Conservation (phyloP, 1,284 basidiomycete genomes). For the Naganishia liquefaciens region DNA sequence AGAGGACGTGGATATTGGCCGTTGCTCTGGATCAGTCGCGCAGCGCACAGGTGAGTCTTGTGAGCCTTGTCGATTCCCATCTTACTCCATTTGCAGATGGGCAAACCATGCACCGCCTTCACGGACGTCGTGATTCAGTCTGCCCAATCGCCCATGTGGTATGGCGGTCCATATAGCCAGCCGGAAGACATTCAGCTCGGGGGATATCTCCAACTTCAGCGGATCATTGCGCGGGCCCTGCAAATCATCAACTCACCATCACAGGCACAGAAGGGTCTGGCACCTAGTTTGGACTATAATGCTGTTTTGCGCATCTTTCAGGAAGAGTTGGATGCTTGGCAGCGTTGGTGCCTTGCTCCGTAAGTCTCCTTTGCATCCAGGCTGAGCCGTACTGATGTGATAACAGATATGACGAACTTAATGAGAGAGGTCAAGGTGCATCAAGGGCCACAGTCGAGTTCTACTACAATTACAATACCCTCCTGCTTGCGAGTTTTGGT, state of each 20-base stretch:
- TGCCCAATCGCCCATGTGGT: constrained; percentile 66
- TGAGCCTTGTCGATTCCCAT: constrained; percentile 43
- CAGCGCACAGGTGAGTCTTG: constrained; percentile 87
- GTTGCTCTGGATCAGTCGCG: constrained; percentile 86
- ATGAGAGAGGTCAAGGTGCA: constrained; percentile 5
- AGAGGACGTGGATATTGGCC: constrained; percentile 90
- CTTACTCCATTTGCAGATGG: constrained; percentile 40
- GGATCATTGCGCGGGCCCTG: constrained; percentile 80
- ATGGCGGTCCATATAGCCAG: constrained; percentile 62
- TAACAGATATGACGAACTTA: constrained; percentile 4
- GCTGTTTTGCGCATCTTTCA: constrained; percentile 80
- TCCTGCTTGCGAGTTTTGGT: constrained; percentile 91
- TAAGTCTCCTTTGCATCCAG: constrained; percentile 16
- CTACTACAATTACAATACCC: constrained; percentile 78
- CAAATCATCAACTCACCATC: constrained; percentile 77
- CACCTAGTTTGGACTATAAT: constrained; percentile 83
- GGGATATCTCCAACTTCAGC: constrained; percentile 68
- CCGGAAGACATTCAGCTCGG: constrained; percentile 60
- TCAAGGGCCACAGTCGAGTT: constrained; percentile 58
- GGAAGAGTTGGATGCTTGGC: constrained; percentile 71
- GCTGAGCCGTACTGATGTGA: not conserved
- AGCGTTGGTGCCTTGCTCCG: constrained; percentile 61
- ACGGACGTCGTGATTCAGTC: constrained; percentile 80
- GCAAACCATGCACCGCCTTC: constrained; percentile 55
- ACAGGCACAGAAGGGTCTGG: constrained; percentile 60